Evolutionary conservation across 108 stramenopile species (phyloP), one percentile per base, ranked within the genome.

Genomic region (Nannochloropsis salina): DNA sequence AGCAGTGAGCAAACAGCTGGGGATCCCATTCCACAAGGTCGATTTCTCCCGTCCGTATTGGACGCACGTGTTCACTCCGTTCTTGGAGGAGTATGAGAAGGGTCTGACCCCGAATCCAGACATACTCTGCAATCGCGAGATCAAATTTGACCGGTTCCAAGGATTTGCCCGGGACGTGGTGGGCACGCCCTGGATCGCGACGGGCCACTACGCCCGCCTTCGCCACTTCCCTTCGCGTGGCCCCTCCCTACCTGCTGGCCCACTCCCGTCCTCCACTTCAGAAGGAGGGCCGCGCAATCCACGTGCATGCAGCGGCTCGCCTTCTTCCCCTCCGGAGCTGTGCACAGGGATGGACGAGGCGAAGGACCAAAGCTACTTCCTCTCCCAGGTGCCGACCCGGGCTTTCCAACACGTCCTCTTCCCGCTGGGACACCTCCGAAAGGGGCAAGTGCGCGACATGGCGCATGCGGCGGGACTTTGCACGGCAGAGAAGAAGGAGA

Each of bases 311-410:
- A 41, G 5, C 80, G 83, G 41, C n/a, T 21, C 12, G 80, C 51
- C 42, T 42, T 18, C 43, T 47, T 20, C 15, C 51, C 41, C 40
- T 80, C 95, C 94, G n/a, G 88, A 92, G 85, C 90, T 98, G 20
- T 43, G 94, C 43, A 89, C 93, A 9, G 98, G 92, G 2, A 92
- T 84, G 6, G 98, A 98, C 85, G 45, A 82, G 8, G 86, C 87
- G 79, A 98, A 98, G 90, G 96, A 97, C 89, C 96, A 98, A 92
- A 94, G 94, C 6, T 98, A 97, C 88, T 98, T 98, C 89, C 87
- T 98, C 84, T 93, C 92, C 40, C 91, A 92, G 41, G 96, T 96
- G 6, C 85, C 89, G 2, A 89, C 88, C 44, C 81, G 86, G 11
- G 92, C 93, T 22, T 92, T 96, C 45, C 90, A 90, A 18, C 91